phyloP scores from a whole-genome alignment of 2,329 filamentous ascomycete species.

The Colletotrichum sp. region DNA sequence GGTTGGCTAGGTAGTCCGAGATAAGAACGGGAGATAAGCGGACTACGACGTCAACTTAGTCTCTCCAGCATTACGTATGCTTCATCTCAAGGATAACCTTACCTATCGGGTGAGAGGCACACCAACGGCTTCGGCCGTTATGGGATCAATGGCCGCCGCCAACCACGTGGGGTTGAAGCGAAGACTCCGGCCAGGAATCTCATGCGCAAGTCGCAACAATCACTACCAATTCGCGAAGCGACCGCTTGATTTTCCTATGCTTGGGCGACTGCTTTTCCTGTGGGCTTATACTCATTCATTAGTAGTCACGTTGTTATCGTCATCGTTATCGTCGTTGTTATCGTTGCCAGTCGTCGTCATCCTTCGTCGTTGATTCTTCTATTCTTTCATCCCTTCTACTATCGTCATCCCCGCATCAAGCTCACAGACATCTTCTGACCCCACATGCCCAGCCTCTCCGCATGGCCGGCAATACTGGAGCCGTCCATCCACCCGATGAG shows the following conservation, averaged over 20 bases:
- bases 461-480: not conserved
- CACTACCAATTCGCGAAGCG: too few relatives aligned
- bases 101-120: not conserved
- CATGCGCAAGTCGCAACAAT: rapidly evolving
- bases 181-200: not conserved
- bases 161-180: not conserved
- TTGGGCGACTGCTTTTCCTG: too few relatives aligned
- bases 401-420: not conserved
- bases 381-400: not conserved
- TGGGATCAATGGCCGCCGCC: not conserved
- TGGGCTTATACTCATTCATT: too few relatives aligned
- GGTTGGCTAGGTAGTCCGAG: not conserved
- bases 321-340: not conserved
- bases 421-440: not conserved
- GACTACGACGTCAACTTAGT: not conserved
- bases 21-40: not conserved
- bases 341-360: not conserved
- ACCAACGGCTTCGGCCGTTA: not conserved
- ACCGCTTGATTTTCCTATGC: too few relatives aligned
- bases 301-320: too few relatives aligned
- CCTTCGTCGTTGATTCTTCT: not conserved
- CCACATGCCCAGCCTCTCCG: not conserved
- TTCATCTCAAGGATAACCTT: not conserved
- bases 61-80: not conserved
- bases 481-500: not conserved